Evolutionary conservation across 1,284 basidiomycete genomes (phyloP).

Genomic region (Ganoderma meredithae): DNA sequence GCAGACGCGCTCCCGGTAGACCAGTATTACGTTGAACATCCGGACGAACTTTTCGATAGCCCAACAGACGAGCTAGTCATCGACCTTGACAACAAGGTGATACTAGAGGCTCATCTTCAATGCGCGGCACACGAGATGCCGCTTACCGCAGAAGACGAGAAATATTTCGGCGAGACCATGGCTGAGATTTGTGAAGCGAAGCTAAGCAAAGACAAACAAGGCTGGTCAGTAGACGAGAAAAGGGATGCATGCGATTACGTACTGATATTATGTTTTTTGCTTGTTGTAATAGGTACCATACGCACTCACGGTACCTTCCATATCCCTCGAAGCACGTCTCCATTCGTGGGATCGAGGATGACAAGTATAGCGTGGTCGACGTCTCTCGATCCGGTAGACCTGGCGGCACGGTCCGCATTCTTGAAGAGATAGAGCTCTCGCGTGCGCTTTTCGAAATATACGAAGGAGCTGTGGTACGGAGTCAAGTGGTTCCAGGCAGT

Average conservation of each 20-base stretch:
- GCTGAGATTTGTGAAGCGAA: constrained; percentile 62
- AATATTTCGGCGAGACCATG: constrained; percentile 77
- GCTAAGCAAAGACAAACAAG: constrained; percentile 69
- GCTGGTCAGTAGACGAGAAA: constrained; percentile 58
- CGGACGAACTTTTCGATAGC: constrained; percentile 73
- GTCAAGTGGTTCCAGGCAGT: not conserved
- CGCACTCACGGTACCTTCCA: constrained; percentile 80
- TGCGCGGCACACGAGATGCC: constrained; percentile 93
- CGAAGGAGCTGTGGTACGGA: constrained; percentile 76
- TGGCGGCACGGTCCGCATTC: constrained; percentile 53
- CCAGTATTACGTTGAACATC: constrained; percentile 79
- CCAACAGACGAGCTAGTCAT: constrained; percentile 71
- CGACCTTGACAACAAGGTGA: constrained; percentile 78
- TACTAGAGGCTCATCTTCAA: constrained; percentile 88
- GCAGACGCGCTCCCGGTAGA: constrained; percentile 80
- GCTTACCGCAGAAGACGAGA: constrained; percentile 67
- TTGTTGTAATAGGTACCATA: constrained; percentile 69
- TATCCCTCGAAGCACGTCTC: constrained; percentile 79
- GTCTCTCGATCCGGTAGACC: constrained; percentile 53
- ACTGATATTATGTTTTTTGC: not conserved
- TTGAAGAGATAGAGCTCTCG: constrained; percentile 90
- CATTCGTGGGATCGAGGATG: constrained; percentile 82
- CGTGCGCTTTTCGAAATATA: constrained; percentile 88
- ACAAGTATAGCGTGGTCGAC: constrained; percentile 82
- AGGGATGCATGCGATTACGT: not conserved